Base-by-base conservation (phyloP, 495 filamentous ascomycete species). In the Talaromyces ruber region DNA sequence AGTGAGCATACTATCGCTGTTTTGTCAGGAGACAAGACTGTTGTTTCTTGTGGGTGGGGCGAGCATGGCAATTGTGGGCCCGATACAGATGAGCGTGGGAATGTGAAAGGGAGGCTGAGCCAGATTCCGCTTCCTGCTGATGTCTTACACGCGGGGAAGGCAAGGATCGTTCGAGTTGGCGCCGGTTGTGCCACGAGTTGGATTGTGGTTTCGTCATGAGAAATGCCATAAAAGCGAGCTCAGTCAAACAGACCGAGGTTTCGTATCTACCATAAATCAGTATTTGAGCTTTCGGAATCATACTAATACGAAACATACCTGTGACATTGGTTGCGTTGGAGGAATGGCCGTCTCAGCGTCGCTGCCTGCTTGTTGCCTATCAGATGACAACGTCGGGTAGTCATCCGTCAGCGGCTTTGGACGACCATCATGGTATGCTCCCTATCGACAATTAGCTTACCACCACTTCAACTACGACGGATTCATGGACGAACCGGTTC, bases 41-140 rank as follows among this genome's bases (percentile, higher is more conserved):
- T 97, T 12, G 70, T 91, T 43, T 82, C 87, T 3, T 97, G 92
- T 89, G 94, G 94, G 16, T 98, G 94, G 93, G 92, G 92, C 1
- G 91, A 97, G 76, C 94, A 98, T 81, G 94, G 94, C 11, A 98
- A 98, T 73, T 98, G 94, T 72, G 94, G 94, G 14, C 79, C 83
- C 3, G 76, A 79, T 50, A 84, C 76, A 3, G 79, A 86, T 74
- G 65, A 72, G n/a, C 74, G 76, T 64, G 84, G 87, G 3, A 83
- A 89, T 70, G 83, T 89, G 32, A 86, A 85, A 52, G 88, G 81
- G 8, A 73, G 73, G 62, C 86, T 83, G 74, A 89, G 85, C 65
- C 67, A 81, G 16, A 81, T 91, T 66, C 76, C 77, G n/a, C 73
- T 83, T 47, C 70, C 66, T 11, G 68, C 60, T 9, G 64, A 54